Evolutionary conservation across 768 basidiomycete genomes (phyloP).

Genomic region (Fibroporia radiculosa): DNA sequence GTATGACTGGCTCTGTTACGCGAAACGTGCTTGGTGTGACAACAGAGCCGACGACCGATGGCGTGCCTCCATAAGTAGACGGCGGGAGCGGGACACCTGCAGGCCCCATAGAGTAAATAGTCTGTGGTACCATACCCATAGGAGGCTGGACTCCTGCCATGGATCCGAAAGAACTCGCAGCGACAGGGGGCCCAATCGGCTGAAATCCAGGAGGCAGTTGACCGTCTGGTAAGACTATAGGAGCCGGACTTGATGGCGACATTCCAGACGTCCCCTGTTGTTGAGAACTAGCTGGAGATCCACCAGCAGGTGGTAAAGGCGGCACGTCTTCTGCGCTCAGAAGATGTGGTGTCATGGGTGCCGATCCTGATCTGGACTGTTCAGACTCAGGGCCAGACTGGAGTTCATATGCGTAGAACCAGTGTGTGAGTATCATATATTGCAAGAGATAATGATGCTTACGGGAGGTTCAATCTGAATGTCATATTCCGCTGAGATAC

Average conservation of each 20-base stretch:
- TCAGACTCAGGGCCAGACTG: slow-evolving; percentile 34
- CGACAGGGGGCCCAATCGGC: slow-evolving; percentile 17
- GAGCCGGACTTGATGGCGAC: slow-evolving; percentile 3
- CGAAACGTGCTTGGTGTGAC: slow-evolving; percentile 12
- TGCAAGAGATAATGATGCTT: slow-evolving; percentile 1
- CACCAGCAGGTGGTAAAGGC: slow-evolving; percentile 14
- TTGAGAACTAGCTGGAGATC: slow-evolving; percentile 2
- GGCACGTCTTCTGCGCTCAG: slow-evolving; percentile 34
- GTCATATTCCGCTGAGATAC: slow-evolving; percentile 3
- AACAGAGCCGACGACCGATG: slow-evolving; percentile 12
- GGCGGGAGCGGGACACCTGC: slow-evolving; percentile 26
- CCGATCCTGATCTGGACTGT: slow-evolving; percentile 19
- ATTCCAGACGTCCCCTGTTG: slow-evolving; percentile 1
- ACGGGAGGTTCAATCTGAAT: slow-evolving; percentile 14
- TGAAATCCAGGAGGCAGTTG: slow-evolving; percentile 32
- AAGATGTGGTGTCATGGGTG: slow-evolving; percentile 20
- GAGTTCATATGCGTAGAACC: slow-evolving; percentile 21
- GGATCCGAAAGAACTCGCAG: slow-evolving; percentile 8
- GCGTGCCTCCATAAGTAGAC: slow-evolving; percentile 14
- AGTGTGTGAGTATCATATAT: slow-evolving; percentile 7
- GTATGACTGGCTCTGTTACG: slow-evolving; percentile 10
- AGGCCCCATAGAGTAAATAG: slow-evolving; percentile 8
- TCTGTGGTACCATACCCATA: slow-evolving; percentile 6
- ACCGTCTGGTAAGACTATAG: slow-evolving; percentile 21
- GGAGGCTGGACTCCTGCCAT: slow-evolving; percentile 7